Percentiles rank a stretch among this genome's conserved stretches.
Conservation (phyloP, 305 asterid species). For the Plantago coronopus region DNA sequence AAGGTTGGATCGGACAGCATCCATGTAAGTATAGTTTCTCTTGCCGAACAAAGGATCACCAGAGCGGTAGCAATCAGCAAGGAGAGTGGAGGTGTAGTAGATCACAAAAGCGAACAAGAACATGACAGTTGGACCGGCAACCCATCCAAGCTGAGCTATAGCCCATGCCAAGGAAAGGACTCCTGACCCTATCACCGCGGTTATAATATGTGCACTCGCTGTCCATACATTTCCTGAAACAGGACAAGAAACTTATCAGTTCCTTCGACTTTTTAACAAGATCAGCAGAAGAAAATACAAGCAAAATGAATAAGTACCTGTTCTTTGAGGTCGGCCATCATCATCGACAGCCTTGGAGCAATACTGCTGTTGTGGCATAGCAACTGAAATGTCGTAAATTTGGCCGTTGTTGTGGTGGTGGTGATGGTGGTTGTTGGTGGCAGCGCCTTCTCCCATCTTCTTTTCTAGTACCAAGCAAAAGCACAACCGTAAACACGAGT, state of each 20-base stretch:
- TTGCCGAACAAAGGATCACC: constrained; percentile 52
- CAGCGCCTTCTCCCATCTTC: constrained; percentile 51
- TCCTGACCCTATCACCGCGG: constrained; percentile 57
- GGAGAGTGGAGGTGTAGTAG: constrained; percentile 51
- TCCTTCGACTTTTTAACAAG: not conserved
- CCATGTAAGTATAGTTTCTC: constrained; percentile 57
- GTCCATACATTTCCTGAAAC: constrained; percentile 50
- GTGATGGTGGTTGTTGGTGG: constrained; percentile 52
- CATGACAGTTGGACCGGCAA: constrained; percentile 59
- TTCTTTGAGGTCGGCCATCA: constrained; percentile 57
- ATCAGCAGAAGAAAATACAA: not conserved
- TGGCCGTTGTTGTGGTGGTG: constrained; percentile 35
- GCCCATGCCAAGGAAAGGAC: constrained; percentile 61
- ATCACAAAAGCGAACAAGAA: constrained; percentile 46
- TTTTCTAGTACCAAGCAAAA: constrained; percentile 10
- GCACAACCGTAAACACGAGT: no score
- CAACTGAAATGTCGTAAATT: constrained; percentile 34
- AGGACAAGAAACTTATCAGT: not conserved
- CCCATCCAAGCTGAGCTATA: constrained; percentile 56
- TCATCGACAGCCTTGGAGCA: constrained; percentile 43
- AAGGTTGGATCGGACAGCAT: constrained; percentile 50
- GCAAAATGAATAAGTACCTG: constrained; percentile 24
- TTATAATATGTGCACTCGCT: constrained; percentile 54
- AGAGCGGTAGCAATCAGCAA: constrained; percentile 52
- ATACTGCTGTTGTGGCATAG: constrained; percentile 32